Base-by-base conservation (phyloP, 2,329 filamentous ascomycete species). In the Fusarium abutilonis region DNA sequence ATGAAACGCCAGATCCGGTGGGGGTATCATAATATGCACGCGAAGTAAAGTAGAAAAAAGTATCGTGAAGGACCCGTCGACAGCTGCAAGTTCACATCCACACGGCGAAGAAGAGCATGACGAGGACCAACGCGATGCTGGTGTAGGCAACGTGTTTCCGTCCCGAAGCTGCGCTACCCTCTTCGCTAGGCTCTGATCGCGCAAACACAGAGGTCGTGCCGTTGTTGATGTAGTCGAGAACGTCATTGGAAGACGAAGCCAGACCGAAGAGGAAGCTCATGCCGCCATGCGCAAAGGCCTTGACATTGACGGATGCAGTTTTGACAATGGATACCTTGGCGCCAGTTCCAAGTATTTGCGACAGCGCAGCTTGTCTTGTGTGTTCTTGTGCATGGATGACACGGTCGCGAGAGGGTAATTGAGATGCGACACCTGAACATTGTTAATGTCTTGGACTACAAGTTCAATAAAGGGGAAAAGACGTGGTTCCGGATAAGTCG, bases 251-350 rank as follows among this genome's bases (percentile, higher is more conserved):
- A 73, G 89, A 96, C 44, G 82, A 76, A 70, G 93, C 93, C 58
- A 97, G 82, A 75, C 97, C 93, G 45, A 96, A 83, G 73, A 94
- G 88, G 50, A 92, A 77, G 74, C 96, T 96, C 74, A 97, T 94
- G 54, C 91, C 91, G 38, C 87, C 89, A 68, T 92, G 86, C 11
- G 86, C 87, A 73, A 97, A 91, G 2, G 87, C 88, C 50, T 82
- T 82, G 91, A 97, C 82, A 75, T 97, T 93, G 73, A 94, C 80
- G 29, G 79, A 86, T 3, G 77, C 74, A 2, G 90, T 79, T 69
- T 96, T 89, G 60, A 97, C 91, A 72, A 96, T 92, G 76, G 97
- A 97, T 56, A 95, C 90, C 54, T 93, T 91, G 70, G 96, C 83
- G 74, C 96, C 96, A 73, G 90, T 86, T 61, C 91, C 92, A 50